phyloP scores from a whole-genome alignment of 1,284 basidiomycete species.

The Athelia sp. region DNA sequence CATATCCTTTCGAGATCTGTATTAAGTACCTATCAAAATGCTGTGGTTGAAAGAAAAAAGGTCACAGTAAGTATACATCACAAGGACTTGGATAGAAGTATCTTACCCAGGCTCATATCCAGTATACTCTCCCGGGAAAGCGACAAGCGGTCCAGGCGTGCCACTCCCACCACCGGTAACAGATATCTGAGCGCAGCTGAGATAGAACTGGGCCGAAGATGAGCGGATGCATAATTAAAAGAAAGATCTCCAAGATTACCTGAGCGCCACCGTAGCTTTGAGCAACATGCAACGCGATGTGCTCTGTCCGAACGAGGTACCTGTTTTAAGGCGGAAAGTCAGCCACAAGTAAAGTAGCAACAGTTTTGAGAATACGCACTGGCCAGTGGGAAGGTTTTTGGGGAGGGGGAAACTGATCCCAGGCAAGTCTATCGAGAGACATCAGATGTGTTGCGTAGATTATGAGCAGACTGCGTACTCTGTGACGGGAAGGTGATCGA shows the following conservation, averaged over 20 bases:
- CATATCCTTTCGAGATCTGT: background rate
- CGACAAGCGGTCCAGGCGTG: slow-evolving; percentile 32
- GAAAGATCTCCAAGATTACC: background rate
- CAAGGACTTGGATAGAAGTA: background rate
- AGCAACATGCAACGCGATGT: slow-evolving; percentile 11
- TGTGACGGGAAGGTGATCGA: slow-evolving; percentile 15
- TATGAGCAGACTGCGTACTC: slow-evolving; percentile 4
- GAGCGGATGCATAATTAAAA: too few species aligned
- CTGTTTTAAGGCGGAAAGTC: background rate
- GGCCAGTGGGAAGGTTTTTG: slow-evolving; percentile 19
- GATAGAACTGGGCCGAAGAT: slow-evolving; percentile 18
- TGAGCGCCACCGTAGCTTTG: slow-evolving; percentile 11
- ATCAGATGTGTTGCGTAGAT: background rate
- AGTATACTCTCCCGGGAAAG: slow-evolving; percentile 38
- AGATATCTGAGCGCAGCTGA: slow-evolving; percentile 26
- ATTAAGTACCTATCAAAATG: slow-evolving; percentile 17
- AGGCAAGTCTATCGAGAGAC: slow-evolving; percentile 11
- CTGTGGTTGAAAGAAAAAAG: slow-evolving; percentile 21
- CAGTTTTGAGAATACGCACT: slow-evolving; percentile 28
- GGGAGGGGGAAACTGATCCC: slow-evolving; percentile 22
- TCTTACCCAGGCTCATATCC: slow-evolving; percentile 17
- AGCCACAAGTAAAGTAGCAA: too few species aligned
- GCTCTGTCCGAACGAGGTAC: background rate
- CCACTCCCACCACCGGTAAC: slow-evolving; percentile 35
- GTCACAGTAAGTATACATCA: background rate